Conservation (phyloP, 1,139 yeast genomes). For the Scheffersomyces titani region DNA sequence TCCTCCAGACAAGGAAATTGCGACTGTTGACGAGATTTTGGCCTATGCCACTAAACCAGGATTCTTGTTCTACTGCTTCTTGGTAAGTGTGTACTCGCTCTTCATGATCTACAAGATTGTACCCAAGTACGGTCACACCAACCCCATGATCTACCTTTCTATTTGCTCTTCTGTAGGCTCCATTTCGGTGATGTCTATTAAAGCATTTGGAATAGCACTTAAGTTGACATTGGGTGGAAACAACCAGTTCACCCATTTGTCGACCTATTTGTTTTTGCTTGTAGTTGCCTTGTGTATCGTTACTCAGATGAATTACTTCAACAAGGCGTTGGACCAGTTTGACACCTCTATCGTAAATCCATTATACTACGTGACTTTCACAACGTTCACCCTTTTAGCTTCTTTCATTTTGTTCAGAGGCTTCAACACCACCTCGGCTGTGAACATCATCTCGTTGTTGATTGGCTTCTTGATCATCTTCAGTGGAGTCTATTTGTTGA, state of each 20-base stretch:
- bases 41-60: conserved; percentile 81
- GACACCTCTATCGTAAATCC: conserved; percentile 94
- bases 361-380: conserved; percentile 85
- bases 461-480: conserved; percentile 88
- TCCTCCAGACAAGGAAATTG: conserved; percentile 87
- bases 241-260: conserved; percentile 83
- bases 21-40: conserved; percentile 86
- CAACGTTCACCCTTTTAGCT: conserved; percentile 84
- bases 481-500: conserved; percentile 82
- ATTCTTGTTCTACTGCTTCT: conserved; percentile 64
- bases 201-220: conserved; percentile 91
- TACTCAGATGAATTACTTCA: conserved; percentile 92
- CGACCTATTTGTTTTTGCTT: conserved; percentile 77
- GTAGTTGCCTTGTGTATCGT: conserved; percentile 82
- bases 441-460: conserved; percentile 79
- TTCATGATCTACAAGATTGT: conserved; percentile 84
- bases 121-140: conserved; percentile 75
- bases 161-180: conserved; percentile 92
- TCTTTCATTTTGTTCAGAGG: conserved; percentile 86
- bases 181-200: conserved; percentile 87
- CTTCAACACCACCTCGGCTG: conserved; percentile 80
- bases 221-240: conserved; percentile 85
- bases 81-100: conserved; percentile 65
- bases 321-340: conserved; percentile 89
- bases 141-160: conserved; percentile 88